Percentiles rank a stretch among this genome's conserved stretches.
Evolutionary conservation across 345 rosid genomes (phyloP).

Genomic region (Citrus hindsii): DNA sequence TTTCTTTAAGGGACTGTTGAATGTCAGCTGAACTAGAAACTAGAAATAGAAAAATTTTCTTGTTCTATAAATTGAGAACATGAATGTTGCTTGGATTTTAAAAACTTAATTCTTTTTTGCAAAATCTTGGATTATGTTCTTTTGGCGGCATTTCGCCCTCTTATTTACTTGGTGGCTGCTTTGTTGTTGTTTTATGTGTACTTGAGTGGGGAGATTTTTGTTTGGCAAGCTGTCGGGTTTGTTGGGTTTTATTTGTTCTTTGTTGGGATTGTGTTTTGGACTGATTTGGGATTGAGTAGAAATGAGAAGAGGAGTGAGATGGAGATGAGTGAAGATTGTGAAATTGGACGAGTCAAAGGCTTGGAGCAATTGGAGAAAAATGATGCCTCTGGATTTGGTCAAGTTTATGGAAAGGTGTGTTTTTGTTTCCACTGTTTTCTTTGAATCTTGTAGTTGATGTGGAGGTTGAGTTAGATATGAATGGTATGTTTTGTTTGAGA

Average conservation of each 20-base stretch:
- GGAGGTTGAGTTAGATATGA: background rate
- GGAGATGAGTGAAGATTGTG: conserved; percentile 29
- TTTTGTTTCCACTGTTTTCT: background rate
- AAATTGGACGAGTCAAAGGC: conserved; percentile 29
- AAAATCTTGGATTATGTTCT: background rate
- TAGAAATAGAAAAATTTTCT: background rate
- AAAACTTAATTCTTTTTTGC: background rate
- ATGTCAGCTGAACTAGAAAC: conserved; percentile 6
- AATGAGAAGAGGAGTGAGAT: conserved; percentile 24
- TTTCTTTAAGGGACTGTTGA: conserved; percentile 10
- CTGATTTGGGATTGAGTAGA: conserved; percentile 60
- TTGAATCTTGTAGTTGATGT: background rate
- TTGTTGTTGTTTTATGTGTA: conserved; percentile 77
- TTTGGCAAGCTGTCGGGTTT: conserved; percentile 91
- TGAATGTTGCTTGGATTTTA: background rate
- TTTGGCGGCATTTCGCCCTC: background rate
- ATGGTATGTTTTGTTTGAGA: conserved; percentile 31
- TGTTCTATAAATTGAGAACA: conserved; percentile 4
- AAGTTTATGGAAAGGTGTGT: conserved; percentile 26
- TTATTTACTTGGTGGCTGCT: conserved; percentile 41
- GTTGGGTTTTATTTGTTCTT: conserved; percentile 81
- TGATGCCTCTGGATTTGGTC: conserved; percentile 25
- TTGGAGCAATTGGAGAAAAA: conserved; percentile 28
- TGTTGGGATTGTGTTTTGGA: conserved; percentile 89
- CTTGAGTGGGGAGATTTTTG: conserved; percentile 88